phyloP scores from a whole-genome alignment of 192 early-diverging fungal species.

The Piromyces sp. region DNA sequence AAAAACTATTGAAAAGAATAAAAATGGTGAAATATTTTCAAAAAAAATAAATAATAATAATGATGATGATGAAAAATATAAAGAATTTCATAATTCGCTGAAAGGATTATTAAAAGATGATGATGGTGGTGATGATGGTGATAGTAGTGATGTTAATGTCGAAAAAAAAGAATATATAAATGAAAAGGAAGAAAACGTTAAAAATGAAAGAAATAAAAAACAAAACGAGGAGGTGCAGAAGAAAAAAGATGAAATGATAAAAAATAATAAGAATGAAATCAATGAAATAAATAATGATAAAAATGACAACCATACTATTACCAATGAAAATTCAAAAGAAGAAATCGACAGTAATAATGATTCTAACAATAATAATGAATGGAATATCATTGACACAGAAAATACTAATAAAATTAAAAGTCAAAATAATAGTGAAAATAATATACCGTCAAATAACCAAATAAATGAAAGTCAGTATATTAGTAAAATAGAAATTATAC shows the following conservation, averaged over 20 bases:
- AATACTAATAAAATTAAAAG: too few relatives aligned
- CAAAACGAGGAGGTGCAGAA: neutral
- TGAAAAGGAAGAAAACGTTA: neutral
- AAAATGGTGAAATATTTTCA: neutral
- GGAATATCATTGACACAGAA: too few relatives aligned
- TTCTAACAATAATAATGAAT: too few relatives aligned
- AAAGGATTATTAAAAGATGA: neutral
- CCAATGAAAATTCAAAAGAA: neutral
- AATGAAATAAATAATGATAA: too few relatives aligned
- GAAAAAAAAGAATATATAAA: neutral
- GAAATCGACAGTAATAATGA: neutral
- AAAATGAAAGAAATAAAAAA: neutral
- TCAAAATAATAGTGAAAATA: too few relatives aligned
- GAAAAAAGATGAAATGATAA: neutral
- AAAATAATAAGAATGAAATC: neutral
- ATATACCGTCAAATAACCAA: too few relatives aligned
- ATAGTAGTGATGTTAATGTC: neutral
- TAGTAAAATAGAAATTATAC: too few relatives aligned
- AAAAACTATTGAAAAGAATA: neutral
- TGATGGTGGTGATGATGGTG: neutral
- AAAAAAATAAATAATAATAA: neutral
- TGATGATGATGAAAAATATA: neutral
- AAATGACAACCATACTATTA: too few relatives aligned
- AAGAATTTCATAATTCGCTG: neutral
- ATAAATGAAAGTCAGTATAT: too few relatives aligned